Percentiles rank a stretch among this genome's conserved stretches.
phyloP scores from a whole-genome alignment of 2,329 filamentous ascomycete species.

The Fusarium sp. region DNA sequence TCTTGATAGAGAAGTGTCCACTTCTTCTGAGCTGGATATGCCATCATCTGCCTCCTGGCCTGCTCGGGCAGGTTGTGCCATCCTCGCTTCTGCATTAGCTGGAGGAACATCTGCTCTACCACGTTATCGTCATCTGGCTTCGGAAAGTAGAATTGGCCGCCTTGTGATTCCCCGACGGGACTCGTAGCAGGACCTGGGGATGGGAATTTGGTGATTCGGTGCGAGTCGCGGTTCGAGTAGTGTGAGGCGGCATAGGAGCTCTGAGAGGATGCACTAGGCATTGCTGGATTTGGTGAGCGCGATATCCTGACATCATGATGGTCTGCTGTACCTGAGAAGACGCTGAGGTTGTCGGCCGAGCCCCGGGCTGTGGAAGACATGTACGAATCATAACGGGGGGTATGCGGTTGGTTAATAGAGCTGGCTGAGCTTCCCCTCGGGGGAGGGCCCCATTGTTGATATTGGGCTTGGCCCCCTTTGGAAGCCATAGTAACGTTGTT shows the following conservation, averaged over 20 bases:
- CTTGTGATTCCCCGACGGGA: constrained; percentile 51
- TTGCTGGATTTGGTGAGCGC: constrained; percentile 56
- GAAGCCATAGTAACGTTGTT: constrained; percentile 78
- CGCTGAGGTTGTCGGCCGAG: constrained; percentile 65
- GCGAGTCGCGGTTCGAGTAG: constrained; percentile 55
- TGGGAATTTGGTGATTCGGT: constrained; percentile 67
- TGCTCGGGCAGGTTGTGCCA: constrained; percentile 98
- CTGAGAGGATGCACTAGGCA: constrained; percentile 68
- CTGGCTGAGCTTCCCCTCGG: constrained; percentile 65
- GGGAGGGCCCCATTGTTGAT: constrained; percentile 78
- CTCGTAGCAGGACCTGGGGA: constrained; percentile 48
- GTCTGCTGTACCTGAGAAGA: constrained; percentile 67
- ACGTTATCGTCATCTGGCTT: constrained; percentile 84
- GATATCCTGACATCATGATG: constrained; percentile 52
- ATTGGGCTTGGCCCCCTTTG: constrained; percentile 77
- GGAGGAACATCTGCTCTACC: constrained; percentile 91
- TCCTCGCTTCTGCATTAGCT: constrained; percentile 96
- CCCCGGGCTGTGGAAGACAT: constrained; percentile 69
- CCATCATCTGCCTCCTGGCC: constrained; percentile 94
- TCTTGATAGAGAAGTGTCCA: constrained; percentile 98
- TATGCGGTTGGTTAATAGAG: constrained; percentile 61
- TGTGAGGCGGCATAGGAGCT: constrained; percentile 64
- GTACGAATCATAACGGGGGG: constrained; percentile 74
- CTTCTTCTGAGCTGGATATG: constrained; percentile 94
- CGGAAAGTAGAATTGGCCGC: constrained; percentile 69